Evolutionary conservation across 768 basidiomycete species (phyloP), one percentile per base, ranked within the genome.

Genomic region (Kwoniella mangroviensis): DNA sequence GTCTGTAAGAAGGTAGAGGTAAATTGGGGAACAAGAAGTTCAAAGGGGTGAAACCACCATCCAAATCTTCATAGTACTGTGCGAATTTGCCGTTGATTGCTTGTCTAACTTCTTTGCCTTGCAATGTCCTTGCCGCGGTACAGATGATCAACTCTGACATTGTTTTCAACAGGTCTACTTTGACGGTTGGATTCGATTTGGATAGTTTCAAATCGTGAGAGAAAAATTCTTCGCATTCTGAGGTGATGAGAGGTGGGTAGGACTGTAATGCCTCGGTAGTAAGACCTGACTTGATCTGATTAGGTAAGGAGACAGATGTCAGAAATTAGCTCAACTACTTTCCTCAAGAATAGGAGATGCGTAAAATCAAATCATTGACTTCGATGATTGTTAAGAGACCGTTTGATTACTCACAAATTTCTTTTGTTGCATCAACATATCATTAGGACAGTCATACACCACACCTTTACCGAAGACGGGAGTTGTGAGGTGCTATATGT

Each of bases 391-490:
- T n/a, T n/a, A n/a, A n/a, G n/a, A n/a, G n/a, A n/a, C n/a, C n/a
- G n/a, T n/a, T n/a, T n/a, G n/a, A n/a, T n/a, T n/a, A n/a, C 80
- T 74, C 45, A 76, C 91, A 79, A 98, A 98, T 81, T 91, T 92
- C 87, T 99, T 99, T 83, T 99, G 97, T 78, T 99, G 94, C 95
- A 99, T 98, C 84, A 99, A 90, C 55, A 92, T 85, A 57, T 95
- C 92, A 83, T 98, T 98, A 41, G 97, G 96, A 61, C 92, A 90
- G 76, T 98, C 97, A 82, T 98, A 99, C 12, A 98, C 95, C 56
- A 99, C 97, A 57, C 93, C 95, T 79, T 93, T 94, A 55, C 97
- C 97, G 78, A 99, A 99, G 13, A 98, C 90, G 4, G 96, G 96
- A 0, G 91, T 95, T 0, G 94, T 96, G 55, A 95, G 84, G 80